Evolutionary conservation across 2,329 filamentous ascomycete species (phyloP), one percentile per base, ranked within the genome.

Genomic region (Alternaria triticimaculans): DNA sequence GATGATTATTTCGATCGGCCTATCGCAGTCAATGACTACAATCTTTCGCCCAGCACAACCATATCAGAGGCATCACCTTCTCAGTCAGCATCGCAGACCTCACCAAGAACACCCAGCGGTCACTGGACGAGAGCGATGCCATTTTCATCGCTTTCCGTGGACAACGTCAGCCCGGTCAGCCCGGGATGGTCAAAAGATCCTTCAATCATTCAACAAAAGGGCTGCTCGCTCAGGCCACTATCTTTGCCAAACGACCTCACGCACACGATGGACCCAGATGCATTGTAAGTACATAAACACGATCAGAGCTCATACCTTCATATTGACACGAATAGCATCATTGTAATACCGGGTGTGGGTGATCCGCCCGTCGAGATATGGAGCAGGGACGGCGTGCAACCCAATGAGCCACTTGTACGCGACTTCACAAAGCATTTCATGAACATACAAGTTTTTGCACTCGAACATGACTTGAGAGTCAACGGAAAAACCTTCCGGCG

Each of bases 241-340:
- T n/a, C n/a, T n/a, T 2, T 30, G 2, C 46, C 10, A 8, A 25
- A 0, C 15, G 46, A 20, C n/a, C 4, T 30, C 3, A 20, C 0
- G 48, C 30, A 30, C 3, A 51, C 18, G 2, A 0, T 44, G 10
- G 43, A 21, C 1, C 20, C 43, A 0, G 43, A 20, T 8, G 43
- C 43, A 12, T 44, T 0, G 43, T 21, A 44, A 21, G 41, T 44
- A n/a, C n/a, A n/a, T n/a, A n/a, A n/a, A n/a, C n/a, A n/a, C n/a
- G n/a, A n/a, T n/a, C n/a, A n/a, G n/a, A n/a, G n/a, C n/a, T n/a
- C n/a, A n/a, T n/a, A n/a, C n/a, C n/a, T n/a, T n/a, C n/a, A n/a
- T n/a, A n/a, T n/a, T n/a, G n/a, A n/a, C n/a, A n/a, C n/a, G n/a
- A n/a, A n/a, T n/a, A n/a, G n/a, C n/a, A n/a, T 50, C 48, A 0